Conservation (phyloP, 73 alveolate genomes). For the Tetrahymena elliotti region DNA sequence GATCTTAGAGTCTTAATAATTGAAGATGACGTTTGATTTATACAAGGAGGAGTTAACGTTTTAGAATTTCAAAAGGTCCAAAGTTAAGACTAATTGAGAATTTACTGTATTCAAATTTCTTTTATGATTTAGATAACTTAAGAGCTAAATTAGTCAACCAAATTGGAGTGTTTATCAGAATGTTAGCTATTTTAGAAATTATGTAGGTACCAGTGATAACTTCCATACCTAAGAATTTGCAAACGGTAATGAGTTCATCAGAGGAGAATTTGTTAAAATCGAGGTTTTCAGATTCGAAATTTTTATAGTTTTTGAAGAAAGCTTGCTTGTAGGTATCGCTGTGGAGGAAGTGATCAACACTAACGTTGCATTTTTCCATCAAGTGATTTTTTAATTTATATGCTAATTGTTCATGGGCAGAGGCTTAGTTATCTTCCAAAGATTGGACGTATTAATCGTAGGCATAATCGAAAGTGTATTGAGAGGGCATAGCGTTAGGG, state of each 20-base stretch:
- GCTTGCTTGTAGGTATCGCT: slow-evolving; percentile 7
- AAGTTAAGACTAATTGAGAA: slow-evolving; percentile 21
- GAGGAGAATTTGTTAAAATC: slow-evolving; percentile 15
- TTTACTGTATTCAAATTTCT: slow-evolving; percentile 1
- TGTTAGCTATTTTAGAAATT: slow-evolving; percentile 9
- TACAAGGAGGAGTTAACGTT: slow-evolving; percentile 7
- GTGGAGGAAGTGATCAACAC: slow-evolving; percentile 15
- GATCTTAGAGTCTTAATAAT: slow-evolving; percentile 4
- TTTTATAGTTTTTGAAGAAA: slow-evolving; percentile 6
- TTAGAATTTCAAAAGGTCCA: slow-evolving; percentile 24
- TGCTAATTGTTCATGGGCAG: slow-evolving; percentile 10
- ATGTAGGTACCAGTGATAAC: slow-evolving; percentile 39
- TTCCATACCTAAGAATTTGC: slow-evolving; percentile 43
- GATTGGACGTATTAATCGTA: background rate
- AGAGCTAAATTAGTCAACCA: slow-evolving; percentile 7
- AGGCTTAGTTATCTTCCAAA: slow-evolving; percentile 24
- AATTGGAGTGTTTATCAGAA: slow-evolving; percentile 22
- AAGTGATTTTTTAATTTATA: slow-evolving; percentile 11
- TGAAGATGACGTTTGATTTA: slow-evolving; percentile 19
- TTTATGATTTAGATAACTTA: slow-evolving; percentile 10
- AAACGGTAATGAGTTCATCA: slow-evolving; percentile 28
- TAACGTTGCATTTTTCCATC: slow-evolving; percentile 18
- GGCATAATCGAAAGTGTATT: slow-evolving; percentile 39
- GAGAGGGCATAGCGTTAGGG: slow-evolving; percentile 83
- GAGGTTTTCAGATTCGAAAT: background rate